Evolutionary conservation across 805 yeast genomes (phyloP), one percentile per base, ranked within the genome.

Genomic region (Spathaspora girioi): DNA sequence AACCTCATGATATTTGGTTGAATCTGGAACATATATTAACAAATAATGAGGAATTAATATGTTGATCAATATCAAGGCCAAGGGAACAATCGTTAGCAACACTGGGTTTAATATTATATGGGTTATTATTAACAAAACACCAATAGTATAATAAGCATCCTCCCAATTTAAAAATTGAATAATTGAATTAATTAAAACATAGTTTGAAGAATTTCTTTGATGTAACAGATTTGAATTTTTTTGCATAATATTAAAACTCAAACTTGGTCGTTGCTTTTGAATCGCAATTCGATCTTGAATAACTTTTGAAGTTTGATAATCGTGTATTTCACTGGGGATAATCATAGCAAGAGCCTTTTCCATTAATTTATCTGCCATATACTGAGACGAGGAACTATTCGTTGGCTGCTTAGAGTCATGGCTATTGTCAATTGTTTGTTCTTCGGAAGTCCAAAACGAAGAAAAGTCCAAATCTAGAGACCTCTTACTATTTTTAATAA

Each of bases 311-410:
- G 75, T 75, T 19, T 75, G 75, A 18, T 75, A 66, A 17, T 79
- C 78, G 2, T 81, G 73, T 14, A 54, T 57, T 38, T 59, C 59
- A 45, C 87, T 77, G 0, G 96, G 94, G 23, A 89, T 71, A 1
- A 91, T 86, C 84, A 88, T 81, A 19, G 83, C 73, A 7, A 89
- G 68, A 47, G 89, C 70, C 60, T 83, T 79, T 59, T 90, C 96
- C 56, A 89, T 78, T 50, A 89, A 66, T 50, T 84, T 84, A 57
- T 89, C 96, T 0, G 88, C 76, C 61, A 87, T 47, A 18, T 43
- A 48, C n/a, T 48, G 51, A 7, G 54, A 43, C 8, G 51, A 44
- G 14, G 48, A 8, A n/a, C 11, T 15, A 35, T 35, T n/a, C 14
- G 15, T 7, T 2, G 17, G 17, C 14, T 15, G 40, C 14, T 8